phyloP scores from a whole-genome alignment of 805 yeast genomes.

The Zygosaccharomyces siamensis region DNA sequence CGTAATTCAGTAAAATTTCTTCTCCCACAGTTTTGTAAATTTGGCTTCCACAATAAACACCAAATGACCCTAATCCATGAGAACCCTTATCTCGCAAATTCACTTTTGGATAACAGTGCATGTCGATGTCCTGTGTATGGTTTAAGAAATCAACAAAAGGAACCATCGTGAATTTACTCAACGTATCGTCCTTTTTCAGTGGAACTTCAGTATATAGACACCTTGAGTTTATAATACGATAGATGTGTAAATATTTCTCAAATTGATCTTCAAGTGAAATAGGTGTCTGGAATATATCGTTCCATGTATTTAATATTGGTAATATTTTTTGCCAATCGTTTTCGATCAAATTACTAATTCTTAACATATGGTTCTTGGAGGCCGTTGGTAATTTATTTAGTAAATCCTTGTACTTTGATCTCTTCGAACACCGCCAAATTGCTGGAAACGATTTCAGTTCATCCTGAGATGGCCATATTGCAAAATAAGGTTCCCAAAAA shows the following conservation, averaged over 20 bases:
- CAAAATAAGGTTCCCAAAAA: conserved; percentile 67
- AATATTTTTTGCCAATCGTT: conserved; percentile 42
- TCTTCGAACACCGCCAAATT: conserved; percentile 45
- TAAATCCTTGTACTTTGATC: conserved; percentile 27
- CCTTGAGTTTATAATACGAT: conserved; percentile 88
- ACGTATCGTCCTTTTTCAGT: conserved; percentile 40
- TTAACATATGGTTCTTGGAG: conserved; percentile 37
- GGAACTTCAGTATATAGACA: conserved; percentile 76
- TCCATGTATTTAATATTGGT: conserved; percentile 25
- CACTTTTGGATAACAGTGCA: conserved; percentile 50
- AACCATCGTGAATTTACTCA: conserved; percentile 79
- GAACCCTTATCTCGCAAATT: conserved; percentile 12
- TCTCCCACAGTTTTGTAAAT: conserved; percentile 33
- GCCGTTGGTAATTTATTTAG: conserved; percentile 43
- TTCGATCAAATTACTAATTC: conserved; percentile 42
- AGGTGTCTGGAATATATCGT: conserved; percentile 4
- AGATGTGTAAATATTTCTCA: conserved; percentile 54
- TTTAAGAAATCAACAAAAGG: conserved; percentile 88
- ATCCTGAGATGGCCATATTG: conserved; percentile 51
- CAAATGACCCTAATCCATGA: conserved; percentile 32
- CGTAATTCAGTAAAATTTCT: conserved; percentile 73
- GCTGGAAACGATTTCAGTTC: conserved; percentile 60
- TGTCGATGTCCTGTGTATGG: conserved; percentile 47
- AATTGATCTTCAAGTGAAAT: conserved; percentile 9
- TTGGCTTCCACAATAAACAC: conserved; percentile 25